Conservation (phyloP, 306 rosid species). For the Glycine soja region DNA sequence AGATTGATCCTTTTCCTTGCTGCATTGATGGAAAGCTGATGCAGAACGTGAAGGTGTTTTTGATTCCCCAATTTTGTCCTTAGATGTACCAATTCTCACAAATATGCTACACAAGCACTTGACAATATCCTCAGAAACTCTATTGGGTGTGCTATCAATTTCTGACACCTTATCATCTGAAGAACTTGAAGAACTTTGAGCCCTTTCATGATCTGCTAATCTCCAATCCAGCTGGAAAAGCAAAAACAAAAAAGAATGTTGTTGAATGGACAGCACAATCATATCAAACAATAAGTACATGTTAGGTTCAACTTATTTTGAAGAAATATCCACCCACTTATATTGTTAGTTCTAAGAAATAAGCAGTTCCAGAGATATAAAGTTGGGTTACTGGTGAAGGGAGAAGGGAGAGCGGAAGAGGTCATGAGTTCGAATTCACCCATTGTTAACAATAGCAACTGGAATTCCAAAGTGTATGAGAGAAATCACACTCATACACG, state of each 20-base stretch:
- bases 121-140: conserved; percentile 81
- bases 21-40: conserved; percentile 43
- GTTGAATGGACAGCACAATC: not conserved
- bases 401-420: no score
- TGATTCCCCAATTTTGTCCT: conserved; percentile 61
- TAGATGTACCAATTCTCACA: conserved; percentile 66
- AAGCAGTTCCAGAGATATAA: not conserved
- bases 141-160: conserved; percentile 69
- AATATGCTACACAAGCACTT: conserved; percentile 79
- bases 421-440: no score
- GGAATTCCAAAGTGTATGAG: no score
- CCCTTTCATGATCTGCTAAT: conserved; percentile 72
- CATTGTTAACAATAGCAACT: no score
- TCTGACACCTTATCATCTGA: conserved; percentile 61
- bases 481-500: no score
- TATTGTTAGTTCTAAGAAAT: not conserved
- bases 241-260: conserved; percentile 22
- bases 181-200: conserved; percentile 62
- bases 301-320: not conserved
- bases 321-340: not conserved
- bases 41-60: conserved; percentile 43
- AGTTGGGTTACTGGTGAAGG: no score
- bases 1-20: conserved; percentile 56
- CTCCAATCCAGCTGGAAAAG: conserved; percentile 69
- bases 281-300: not conserved